Evolutionary conservation across 306 rosid species (phyloP).

Genomic region (Medicago arabica): DNA sequence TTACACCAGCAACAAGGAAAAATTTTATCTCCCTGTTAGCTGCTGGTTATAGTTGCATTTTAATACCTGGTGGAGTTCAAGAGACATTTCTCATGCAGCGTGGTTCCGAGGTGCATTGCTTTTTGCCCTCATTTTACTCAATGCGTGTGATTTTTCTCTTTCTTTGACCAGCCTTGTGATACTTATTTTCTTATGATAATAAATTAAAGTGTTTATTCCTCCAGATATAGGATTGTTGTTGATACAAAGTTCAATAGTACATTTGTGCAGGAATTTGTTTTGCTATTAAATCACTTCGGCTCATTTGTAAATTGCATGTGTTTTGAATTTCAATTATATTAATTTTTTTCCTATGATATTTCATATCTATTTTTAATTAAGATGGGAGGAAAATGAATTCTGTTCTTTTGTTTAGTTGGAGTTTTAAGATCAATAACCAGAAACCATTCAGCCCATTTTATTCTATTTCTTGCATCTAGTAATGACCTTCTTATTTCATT

Average conservation of each 20-base stretch:
- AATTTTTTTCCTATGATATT: slow-evolving; percentile 7
- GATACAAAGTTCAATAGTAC: slow-evolving; percentile 25
- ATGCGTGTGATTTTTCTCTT: slow-evolving; percentile 20
- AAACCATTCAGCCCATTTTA: slow-evolving; percentile 6
- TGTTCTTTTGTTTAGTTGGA: slow-evolving; percentile 12
- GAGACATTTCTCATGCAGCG: slow-evolving; percentile 83
- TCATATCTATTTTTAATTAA: neutral
- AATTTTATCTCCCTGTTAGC: slow-evolving; percentile 64
- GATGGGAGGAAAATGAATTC: slow-evolving; percentile 30
- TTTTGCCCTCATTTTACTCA: slow-evolving; percentile 32
- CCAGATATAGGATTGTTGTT: slow-evolving; percentile 4
- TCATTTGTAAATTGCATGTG: slow-evolving; percentile 16
- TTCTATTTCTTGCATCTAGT: slow-evolving; percentile 20
- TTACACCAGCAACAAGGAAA: slow-evolving; percentile 69
- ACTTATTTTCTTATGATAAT: slow-evolving; percentile 17
- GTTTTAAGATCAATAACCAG: slow-evolving; percentile 35
- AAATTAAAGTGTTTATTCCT: slow-evolving; percentile 27
- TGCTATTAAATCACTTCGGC: slow-evolving; percentile 21
- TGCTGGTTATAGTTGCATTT: slow-evolving; percentile 78
- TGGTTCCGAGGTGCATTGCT: slow-evolving; percentile 72
- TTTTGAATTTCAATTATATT: slow-evolving; percentile 24
- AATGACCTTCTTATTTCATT: slow-evolving; percentile 27
- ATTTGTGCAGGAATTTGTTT: neutral
- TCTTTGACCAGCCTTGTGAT: slow-evolving; percentile 8
- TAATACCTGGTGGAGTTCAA: slow-evolving; percentile 97